A percentile compares a stretch with the other conserved stretches of the same genome.
phyloP scores from a whole-genome alignment of 2,329 filamentous ascomycete genomes.

The Monilinia vaccinii-corymbosi region DNA sequence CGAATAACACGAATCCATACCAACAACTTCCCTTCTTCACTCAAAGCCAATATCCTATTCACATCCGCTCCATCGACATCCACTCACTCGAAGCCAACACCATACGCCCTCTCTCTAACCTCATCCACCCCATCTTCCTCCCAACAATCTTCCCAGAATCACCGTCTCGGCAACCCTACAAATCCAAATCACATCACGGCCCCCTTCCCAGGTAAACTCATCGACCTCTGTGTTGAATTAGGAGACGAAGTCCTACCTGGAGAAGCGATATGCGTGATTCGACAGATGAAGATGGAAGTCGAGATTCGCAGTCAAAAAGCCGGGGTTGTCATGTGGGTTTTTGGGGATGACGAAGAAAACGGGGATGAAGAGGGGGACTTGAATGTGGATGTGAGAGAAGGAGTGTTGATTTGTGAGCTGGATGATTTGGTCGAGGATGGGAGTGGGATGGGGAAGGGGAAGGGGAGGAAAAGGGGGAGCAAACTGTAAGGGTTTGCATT shows the following conservation, averaged over 20 bases:
- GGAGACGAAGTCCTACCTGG: background rate
- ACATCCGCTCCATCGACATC: constrained; percentile 43
- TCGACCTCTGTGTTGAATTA: background rate
- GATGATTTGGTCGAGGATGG: background rate
- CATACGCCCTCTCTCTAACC: constrained; percentile 36
- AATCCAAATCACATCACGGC: background rate
- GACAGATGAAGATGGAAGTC: constrained; percentile 5
- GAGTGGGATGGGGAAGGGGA: background rate
- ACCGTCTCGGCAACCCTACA: background rate
- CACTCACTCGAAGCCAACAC: constrained; percentile 35
- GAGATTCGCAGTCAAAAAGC: background rate
- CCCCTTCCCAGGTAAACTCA: background rate
- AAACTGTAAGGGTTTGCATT: background rate
- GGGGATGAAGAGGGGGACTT: background rate
- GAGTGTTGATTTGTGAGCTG: background rate
- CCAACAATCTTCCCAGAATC: background rate
- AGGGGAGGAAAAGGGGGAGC: background rate
- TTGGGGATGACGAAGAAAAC: background rate
- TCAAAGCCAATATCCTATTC: constrained; percentile 48
- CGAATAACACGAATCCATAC: constrained; percentile 41
- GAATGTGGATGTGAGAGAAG: background rate
- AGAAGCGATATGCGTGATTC: background rate
- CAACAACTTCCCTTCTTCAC: background rate
- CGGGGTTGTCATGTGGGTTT: background rate
- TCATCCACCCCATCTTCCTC: constrained; percentile 36